phyloP scores from a whole-genome alignment of 352 stramenopile genomes.

The Globisporangium middletonii region DNA sequence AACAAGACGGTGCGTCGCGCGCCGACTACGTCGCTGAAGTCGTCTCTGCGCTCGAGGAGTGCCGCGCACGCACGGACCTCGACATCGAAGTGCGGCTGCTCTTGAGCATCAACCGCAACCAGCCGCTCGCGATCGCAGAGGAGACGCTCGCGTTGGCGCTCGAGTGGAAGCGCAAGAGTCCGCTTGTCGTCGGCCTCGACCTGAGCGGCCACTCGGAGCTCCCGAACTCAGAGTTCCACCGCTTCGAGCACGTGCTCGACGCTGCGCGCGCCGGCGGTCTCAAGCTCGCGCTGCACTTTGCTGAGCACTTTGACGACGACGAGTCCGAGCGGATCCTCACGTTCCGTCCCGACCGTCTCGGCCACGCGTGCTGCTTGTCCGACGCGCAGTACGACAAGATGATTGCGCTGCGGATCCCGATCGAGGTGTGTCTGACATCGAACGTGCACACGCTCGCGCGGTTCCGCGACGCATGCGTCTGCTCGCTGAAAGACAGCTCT shows the following conservation, averaged over 20 bases:
- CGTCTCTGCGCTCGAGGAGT: constrained; percentile 57
- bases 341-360: constrained; percentile 89
- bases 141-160: constrained; percentile 60
- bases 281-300: constrained; percentile 90
- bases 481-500: constrained; percentile 33
- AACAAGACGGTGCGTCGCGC: constrained; percentile 43
- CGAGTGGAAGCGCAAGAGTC: constrained; percentile 38
- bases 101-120: constrained; percentile 79
- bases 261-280: constrained; percentile 64
- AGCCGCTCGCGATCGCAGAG: constrained; percentile 50
- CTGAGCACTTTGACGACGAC: constrained; percentile 83
- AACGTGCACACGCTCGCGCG: constrained; percentile 92
- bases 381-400: constrained; percentile 68
- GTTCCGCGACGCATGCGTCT: constrained; percentile 38
- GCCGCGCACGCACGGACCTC: constrained; percentile 40
- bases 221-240: constrained; percentile 75
- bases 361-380: constrained; percentile 86
- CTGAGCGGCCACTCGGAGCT: constrained; percentile 79
- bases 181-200: constrained; percentile 79
- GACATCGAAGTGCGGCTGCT: constrained; percentile 73
- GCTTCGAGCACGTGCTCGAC: constrained; percentile 77
- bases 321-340: constrained; percentile 79
- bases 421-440: constrained; percentile 92
- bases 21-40: constrained; percentile 72
- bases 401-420: constrained; percentile 64